Base-by-base conservation (phyloP, 2,329 filamentous ascomycete genomes). In the Botrytis fabae region DNA sequence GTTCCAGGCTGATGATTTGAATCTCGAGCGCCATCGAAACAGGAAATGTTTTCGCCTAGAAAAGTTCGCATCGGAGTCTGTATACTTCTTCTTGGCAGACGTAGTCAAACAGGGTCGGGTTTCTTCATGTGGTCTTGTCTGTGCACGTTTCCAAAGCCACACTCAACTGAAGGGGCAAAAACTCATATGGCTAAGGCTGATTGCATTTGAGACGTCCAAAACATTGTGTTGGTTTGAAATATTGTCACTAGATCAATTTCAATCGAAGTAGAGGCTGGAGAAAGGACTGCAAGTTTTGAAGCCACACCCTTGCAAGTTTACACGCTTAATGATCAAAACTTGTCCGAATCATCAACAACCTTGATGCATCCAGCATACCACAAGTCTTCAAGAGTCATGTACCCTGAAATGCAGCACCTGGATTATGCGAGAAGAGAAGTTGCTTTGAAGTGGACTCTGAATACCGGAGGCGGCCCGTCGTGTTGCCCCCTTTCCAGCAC, bases 61-160 rank as follows among this genome's bases (percentile, higher is more conserved):
- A 20, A 57, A 57, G 40, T 3, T 73, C 32, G 51, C 70, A 72
- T 66, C 28, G 38, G 44, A 12, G 42, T 71, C n/a, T 32, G 42
- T 44, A 54, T 61, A 35, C 59, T 25, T 46, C 59, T 25, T 46
- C 69, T 71, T 65, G 40, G 71, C 71, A 57, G 64, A 25, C 60
- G 51, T 59, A 68, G 62, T 73, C 61, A 72, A 73, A 73, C 72
- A 57, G 44, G 54, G 44, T 46, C 69, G 57, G 5, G 40, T 73
- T 62, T 73, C 51, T 64, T 71, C 32, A 44, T 35, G 22, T 42
- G n/a, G 7, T 25, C 42, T 51, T 38, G 72, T 69, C 69, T 68
- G 72, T 73, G 72, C 69, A 22, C 54, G 69, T 72, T 72, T 66
- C 61, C n/a, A 62, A 73, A 66, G 62, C 61, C 70, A 66, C 61